Evolutionary conservation across 345 rosid genomes (phyloP), one percentile per base, ranked within the genome.

Genomic region (Moricandia moricandioides): DNA sequence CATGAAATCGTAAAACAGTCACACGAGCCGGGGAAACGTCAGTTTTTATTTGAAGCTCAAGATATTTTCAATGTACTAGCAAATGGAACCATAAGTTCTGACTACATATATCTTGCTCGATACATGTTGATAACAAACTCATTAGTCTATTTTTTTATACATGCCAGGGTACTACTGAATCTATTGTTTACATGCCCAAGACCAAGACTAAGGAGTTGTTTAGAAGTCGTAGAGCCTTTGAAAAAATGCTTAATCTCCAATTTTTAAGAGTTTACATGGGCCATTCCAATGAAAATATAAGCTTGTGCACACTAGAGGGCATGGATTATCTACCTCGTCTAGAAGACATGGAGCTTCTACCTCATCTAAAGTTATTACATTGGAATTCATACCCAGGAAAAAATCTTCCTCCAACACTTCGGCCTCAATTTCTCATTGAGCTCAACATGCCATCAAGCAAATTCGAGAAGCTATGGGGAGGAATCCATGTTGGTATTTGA

Each of bases 1-100:
- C 37, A 55, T 4, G 12, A 66, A 35, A 60, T 81, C 30, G 6
- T 5, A 0, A 2, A 30, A 24, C 74, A 80, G 52, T 76, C 67
- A 1, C 1, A 16, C 5, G 64, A 67, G 1, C 78, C 82, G 5
- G 78, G 62, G 31, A 61, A 27, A 30, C 77, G 77, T 5, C 81
- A 81, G 1, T 35, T 83, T 10, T n/a, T 84, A 34, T 55, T 68
- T 34, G 52, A 18, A 54, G 33, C 60, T 56, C 33, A 56, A 56
- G 60, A 56, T 11, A 11, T 56, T 24, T 14, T 56, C 14, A 56
- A 56, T 56, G 60, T 56, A 11, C 60, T 56, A 1, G 60, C 60
- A 24, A 56, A 56, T 26, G 60, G 33, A 56, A 56, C 60, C 24
- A 33, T 56, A 56, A 24, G 60, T 55, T 9, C 59, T 8, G n/a